Conservation (phyloP, 306 rosid species). For the Inga leiocalycina region DNA sequence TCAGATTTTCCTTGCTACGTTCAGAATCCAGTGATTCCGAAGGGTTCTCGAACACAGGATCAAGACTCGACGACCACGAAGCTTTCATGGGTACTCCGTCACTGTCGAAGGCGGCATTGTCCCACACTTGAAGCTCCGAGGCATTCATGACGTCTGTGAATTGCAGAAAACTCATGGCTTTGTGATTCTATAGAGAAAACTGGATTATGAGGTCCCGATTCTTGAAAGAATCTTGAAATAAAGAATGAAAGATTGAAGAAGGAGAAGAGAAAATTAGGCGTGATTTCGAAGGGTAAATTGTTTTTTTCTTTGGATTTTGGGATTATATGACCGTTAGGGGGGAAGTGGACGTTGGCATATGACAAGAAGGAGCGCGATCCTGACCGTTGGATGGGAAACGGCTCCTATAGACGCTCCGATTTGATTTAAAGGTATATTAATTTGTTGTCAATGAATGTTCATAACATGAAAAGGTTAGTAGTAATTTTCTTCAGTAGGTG, state of each 20-base stretch:
- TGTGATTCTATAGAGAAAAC: neutral
- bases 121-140: slow-evolving; percentile 65
- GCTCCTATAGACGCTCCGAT: slow-evolving; percentile 67
- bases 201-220: neutral
- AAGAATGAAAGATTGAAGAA: neutral
- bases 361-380: slow-evolving; percentile 21
- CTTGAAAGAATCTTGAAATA: slow-evolving; percentile 4
- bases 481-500: neutral
- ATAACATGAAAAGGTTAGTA: too few species aligned
- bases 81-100: slow-evolving; percentile 37
- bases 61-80: slow-evolving; percentile 53
- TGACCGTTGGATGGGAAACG: slow-evolving; percentile 56
- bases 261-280: neutral
- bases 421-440: slow-evolving; percentile 34
- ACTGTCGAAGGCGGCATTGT: slow-evolving; percentile 65
- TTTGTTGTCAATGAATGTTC: neutral
- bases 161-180: slow-evolving; percentile 48
- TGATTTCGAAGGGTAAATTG: neutral
- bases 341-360: slow-evolving; percentile 40
- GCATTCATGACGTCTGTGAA: slow-evolving; percentile 50
- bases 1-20: slow-evolving; percentile 65
- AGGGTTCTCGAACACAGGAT: slow-evolving; percentile 24
- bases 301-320: slow-evolving; percentile 39
- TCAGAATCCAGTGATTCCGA: slow-evolving; percentile 47
- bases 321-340: slow-evolving; percentile 66